Evolutionary conservation across 495 filamentous ascomycete genomes (phyloP).

Genomic region (Hypoxylon fragiforme): DNA sequence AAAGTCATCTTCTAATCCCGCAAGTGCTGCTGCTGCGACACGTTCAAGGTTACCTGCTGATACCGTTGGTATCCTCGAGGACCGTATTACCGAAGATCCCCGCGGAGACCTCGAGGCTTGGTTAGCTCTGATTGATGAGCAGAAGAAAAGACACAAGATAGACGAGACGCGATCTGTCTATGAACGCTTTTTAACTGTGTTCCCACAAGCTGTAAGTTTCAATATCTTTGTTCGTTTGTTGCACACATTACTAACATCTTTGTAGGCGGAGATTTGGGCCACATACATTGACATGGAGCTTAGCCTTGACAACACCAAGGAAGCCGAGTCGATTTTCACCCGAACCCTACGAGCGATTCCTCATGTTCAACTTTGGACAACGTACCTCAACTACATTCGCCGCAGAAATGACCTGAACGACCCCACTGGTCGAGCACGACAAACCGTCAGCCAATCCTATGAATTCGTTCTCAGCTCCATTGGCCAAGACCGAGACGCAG

Average conservation of each 20-base stretch:
- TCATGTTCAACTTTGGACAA: constrained; percentile 83
- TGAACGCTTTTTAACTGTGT: constrained; percentile 81
- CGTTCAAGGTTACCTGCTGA: constrained; percentile 65
- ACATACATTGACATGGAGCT: constrained; percentile 86
- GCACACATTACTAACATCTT: constrained; percentile 33
- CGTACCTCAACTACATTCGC: constrained; percentile 94
- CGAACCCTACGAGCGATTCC: constrained; percentile 71
- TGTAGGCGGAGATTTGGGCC: constrained; percentile 86
- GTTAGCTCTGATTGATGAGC: constrained; percentile 82
- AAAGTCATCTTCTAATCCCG: constrained; percentile 15
- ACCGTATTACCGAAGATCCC: constrained; percentile 87
- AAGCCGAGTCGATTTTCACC: constrained; percentile 80
- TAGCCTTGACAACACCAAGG: constrained; percentile 72
- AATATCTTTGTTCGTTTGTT: background rate
- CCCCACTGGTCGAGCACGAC: constrained; percentile 70
- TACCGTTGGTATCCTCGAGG: constrained; percentile 81
- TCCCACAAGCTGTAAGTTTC: constrained; percentile 83
- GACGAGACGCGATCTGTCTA: constrained; percentile 80
- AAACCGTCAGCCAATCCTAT: constrained; percentile 78
- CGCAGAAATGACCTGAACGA: constrained; percentile 88
- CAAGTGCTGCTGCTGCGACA: constrained; percentile 20
- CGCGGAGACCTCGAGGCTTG: constrained; percentile 89
- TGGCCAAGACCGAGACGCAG: constrained; percentile 90
- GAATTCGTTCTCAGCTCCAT: constrained; percentile 88
- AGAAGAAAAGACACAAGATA: constrained; percentile 76